Percentiles rank a stretch among this genome's conserved stretches.
phyloP scores from a whole-genome alignment of 208 protist genomes.

The Phytomonas francai region DNA sequence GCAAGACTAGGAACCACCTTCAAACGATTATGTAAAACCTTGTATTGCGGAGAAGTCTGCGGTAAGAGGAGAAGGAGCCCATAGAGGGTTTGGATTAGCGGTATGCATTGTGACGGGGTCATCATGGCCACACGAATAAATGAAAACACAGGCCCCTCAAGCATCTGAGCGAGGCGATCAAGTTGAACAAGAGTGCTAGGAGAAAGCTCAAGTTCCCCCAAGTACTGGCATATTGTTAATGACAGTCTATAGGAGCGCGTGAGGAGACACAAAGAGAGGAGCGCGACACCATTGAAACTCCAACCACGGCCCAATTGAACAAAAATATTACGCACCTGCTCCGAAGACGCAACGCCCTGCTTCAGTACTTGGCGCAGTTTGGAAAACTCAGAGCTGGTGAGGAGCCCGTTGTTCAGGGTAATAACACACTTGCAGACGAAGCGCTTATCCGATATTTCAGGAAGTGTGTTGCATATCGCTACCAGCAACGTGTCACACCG shows the following conservation, averaged over 20 bases:
- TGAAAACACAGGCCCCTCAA: constrained; percentile 94
- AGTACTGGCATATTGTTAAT: constrained; percentile 33
- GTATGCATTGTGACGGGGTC: constrained; percentile 64
- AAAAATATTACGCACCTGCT: constrained; percentile 28
- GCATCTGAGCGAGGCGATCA: constrained; percentile 93
- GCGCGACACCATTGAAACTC: constrained; percentile 86
- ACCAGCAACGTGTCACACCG: constrained; percentile 13
- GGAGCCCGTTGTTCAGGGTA: constrained; percentile 52
- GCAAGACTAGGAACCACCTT: constrained; percentile 8
- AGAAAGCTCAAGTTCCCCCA: constrained; percentile 84
- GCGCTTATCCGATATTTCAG: constrained; percentile 27
- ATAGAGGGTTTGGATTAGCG: constrained; percentile 91
- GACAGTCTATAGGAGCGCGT: constrained; percentile 82
- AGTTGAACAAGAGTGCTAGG: constrained; percentile 90
- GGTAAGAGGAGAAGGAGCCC: constrained; percentile 96
- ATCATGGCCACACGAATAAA: constrained; percentile 89
- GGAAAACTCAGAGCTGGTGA: constrained; percentile 86
- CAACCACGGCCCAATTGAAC: constrained; percentile 66
- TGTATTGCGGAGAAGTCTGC: constrained; percentile 87
- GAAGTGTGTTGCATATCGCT: constrained; percentile 15
- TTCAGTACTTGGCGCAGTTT: constrained; percentile 70
- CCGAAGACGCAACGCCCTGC: constrained; percentile 12
- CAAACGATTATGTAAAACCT: constrained; percentile 32
- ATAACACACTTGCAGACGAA: constrained; percentile 65
- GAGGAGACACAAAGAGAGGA: constrained; percentile 90